Conservation (phyloP, 164 flowering plant species). For the grape (Vitis vinifera) region DNA sequence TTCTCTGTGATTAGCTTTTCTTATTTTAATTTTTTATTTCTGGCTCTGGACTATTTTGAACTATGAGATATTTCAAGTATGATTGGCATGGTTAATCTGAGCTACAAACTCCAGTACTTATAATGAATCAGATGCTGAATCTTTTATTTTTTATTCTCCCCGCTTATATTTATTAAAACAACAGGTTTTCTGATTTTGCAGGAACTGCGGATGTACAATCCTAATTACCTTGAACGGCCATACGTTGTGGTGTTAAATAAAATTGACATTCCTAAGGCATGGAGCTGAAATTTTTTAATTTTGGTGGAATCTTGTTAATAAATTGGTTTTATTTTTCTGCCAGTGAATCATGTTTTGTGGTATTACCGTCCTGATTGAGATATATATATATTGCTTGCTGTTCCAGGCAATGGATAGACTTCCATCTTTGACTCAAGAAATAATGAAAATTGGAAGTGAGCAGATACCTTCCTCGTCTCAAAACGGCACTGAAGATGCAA, state of each 20-base stretch:
- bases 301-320: background rate
- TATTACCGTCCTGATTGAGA: background rate
- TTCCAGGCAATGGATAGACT: slow-evolving; percentile 69
- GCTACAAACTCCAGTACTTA: too few relatives aligned
- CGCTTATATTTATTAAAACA: too few relatives aligned
- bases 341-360: too few relatives aligned
- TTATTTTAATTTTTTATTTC: too few relatives aligned
- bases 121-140: background rate
- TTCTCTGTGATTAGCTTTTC: too few relatives aligned
- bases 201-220: slow-evolving; percentile 98
- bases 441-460: slow-evolving; percentile 58
- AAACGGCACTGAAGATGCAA: slow-evolving; percentile 18
- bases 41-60: too few relatives aligned
- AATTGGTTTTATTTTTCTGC: background rate
- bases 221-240: slow-evolving; percentile 89
- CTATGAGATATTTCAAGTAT: too few relatives aligned
- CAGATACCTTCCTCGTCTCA: slow-evolving; percentile 26
- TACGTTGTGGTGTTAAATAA: slow-evolving; percentile 88
- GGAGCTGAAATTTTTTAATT: slow-evolving; percentile 1
- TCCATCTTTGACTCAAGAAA: slow-evolving; percentile 63
- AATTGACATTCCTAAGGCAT: slow-evolving; percentile 89
- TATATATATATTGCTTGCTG: background rate
- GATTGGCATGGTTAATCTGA: too few relatives aligned
- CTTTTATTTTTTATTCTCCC: background rate
- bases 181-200: slow-evolving; percentile 29